Percentiles rank a stretch among this genome's conserved stretches.
Evolutionary conservation across 495 filamentous ascomycete genomes (phyloP).

Genomic region (Daldinia decipiens): DNA sequence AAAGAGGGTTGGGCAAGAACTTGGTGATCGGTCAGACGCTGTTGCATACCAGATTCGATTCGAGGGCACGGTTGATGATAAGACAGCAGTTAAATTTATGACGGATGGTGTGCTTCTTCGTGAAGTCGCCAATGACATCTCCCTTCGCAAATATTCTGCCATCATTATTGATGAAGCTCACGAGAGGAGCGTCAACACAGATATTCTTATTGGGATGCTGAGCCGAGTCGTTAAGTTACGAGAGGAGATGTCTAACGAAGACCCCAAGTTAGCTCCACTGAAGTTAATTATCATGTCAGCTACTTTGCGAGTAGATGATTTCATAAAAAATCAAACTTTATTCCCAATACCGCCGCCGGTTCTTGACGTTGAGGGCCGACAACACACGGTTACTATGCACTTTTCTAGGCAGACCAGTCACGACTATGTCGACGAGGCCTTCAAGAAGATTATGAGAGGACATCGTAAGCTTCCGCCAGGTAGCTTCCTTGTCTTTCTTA

Average conservation of each 20-base stretch:
- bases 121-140: slow-evolving; percentile 90
- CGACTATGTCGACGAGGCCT: slow-evolving; percentile 91
- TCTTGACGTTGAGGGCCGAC: slow-evolving; percentile 91
- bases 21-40: slow-evolving; percentile 72
- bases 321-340: slow-evolving; percentile 81
- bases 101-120: slow-evolving; percentile 96
- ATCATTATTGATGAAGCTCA: slow-evolving; percentile 98
- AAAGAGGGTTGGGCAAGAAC: slow-evolving; percentile 85
- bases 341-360: slow-evolving; percentile 86
- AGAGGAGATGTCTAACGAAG: slow-evolving; percentile 55
- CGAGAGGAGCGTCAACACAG: slow-evolving; percentile 96
- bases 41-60: slow-evolving; percentile 97
- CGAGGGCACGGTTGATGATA: slow-evolving; percentile 80
- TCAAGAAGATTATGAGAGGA: slow-evolving; percentile 85
- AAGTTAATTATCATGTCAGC: slow-evolving; percentile 99
- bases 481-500: slow-evolving; percentile 94
- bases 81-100: slow-evolving; percentile 98
- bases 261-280: slow-evolving; percentile 72
- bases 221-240: slow-evolving; percentile 86
- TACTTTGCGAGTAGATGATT: slow-evolving; percentile 88
- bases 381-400: slow-evolving; percentile 89
- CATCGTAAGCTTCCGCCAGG: slow-evolving; percentile 92
- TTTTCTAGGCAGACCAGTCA: slow-evolving; percentile 84
- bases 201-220: slow-evolving; percentile 95
- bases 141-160: slow-evolving; percentile 90